Evolutionary conservation across 495 filamentous ascomycete genomes (phyloP), one percentile per base, ranked within the genome.

Genomic region (Penicillium crystallinum): DNA sequence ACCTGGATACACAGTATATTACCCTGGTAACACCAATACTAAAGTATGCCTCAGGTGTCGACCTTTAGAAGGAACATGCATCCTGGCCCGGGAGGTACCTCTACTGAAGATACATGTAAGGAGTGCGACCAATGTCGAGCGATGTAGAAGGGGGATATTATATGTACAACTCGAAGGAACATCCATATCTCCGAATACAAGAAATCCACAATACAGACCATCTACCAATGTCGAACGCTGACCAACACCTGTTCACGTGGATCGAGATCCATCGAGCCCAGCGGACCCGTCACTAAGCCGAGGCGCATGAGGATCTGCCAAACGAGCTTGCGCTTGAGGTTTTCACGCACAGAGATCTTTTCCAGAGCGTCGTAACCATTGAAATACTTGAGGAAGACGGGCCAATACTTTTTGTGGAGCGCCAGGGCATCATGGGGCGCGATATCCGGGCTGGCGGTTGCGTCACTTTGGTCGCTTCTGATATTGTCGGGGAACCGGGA

Each of bases 321-420:
- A 12, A 88, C 85, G 53, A 84, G 81, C 71, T 91, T 95, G 38
- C 91, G 75, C 73, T 91, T 95, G 71, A 95, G 75, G 9, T 83
- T 84, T 72, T 97, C 91, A 31, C 83, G 77, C 10, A 90, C 77
- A 0, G 83, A 77, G 61, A 97, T 88, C 65, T 91, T 86, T 73
- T 98, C 93, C 34, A 98, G 70, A 5, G 92, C 89, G 65, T 89
- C 83, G 38, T 77, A 75, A 1, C 93, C 93, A 68, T 97, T 91
- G 55, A 97, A 89, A 67, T 96, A 95, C 64, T 87, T 87, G 58
- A 85, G 54, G 42, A 83, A 72, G 7, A 64, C 67, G 6, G 79
- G 78, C 77, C 81, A 82, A 23, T 75, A 67, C 21, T 68, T 70
- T 34, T 72, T 64, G 25, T 81, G 72, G 34, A 87, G 78, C 29